Evolutionary conservation across 345 rosid species (phyloP).

Genomic region (Eucalyptus erythrocorys): DNA sequence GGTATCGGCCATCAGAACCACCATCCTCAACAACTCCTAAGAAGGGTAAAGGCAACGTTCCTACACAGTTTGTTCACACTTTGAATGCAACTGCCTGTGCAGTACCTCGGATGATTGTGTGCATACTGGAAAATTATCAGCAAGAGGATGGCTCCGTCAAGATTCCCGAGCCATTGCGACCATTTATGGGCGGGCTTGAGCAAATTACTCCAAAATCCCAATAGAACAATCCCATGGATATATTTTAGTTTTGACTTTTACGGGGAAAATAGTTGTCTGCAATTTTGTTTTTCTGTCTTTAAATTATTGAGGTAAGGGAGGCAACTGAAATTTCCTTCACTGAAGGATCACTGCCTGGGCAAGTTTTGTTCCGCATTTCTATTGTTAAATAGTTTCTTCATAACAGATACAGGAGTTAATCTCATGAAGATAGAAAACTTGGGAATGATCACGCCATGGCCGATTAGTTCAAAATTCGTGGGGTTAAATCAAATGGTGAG

Average conservation of each 20-base stretch:
- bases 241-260: neutral
- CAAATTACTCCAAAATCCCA: constrained; percentile 41
- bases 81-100: constrained; percentile 98
- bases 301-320: neutral
- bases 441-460: neutral
- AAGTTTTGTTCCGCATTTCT: neutral
- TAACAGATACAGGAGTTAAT: neutral
- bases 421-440: neutral
- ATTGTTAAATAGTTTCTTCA: neutral
- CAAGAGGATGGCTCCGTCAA: constrained; percentile 83
- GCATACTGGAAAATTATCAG: constrained; percentile 82
- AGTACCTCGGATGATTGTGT: constrained; percentile 81
- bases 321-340: neutral
- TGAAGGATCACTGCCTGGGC: neutral
- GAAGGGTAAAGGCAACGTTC: constrained; percentile 50
- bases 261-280: neutral
- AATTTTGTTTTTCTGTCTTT: neutral
- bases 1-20: constrained; percentile 71
- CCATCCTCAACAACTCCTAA: constrained; percentile 28
- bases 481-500: neutral
- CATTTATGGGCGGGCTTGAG: constrained; percentile 82
- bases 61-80: constrained; percentile 83
- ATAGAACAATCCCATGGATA: neutral
- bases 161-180: constrained; percentile 65
- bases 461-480: neutral